A percentile compares a stretch with the other conserved stretches of the same genome.
phyloP scores from a whole-genome alignment of 2,329 filamentous ascomycete genomes.

The Pseudogymnoascus destructans region DNA sequence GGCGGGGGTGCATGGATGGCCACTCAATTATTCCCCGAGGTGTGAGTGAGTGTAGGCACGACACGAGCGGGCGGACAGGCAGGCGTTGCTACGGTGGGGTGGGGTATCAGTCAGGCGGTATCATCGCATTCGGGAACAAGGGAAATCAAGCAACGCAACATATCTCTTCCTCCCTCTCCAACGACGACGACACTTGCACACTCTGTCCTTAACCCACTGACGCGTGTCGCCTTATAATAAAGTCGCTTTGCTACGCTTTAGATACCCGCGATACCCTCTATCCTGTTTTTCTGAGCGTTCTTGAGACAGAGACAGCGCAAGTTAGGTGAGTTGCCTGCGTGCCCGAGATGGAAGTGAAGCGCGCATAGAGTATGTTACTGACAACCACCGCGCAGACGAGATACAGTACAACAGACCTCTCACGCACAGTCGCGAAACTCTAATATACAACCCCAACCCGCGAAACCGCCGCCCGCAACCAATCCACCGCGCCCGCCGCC shows the following conservation, averaged over 20 bases:
- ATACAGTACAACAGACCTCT: neutral
- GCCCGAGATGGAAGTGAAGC: neutral
- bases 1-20: neutral
- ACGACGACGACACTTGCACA: neutral
- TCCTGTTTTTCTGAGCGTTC: neutral
- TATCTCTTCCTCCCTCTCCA: neutral
- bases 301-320: neutral
- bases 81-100: neutral
- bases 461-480: neutral
- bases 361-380: neutral
- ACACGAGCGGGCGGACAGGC: neutral
- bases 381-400: neutral
- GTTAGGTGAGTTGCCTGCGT: neutral
- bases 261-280: neutral
- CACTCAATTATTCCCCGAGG: neutral
- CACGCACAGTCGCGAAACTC: neutral
- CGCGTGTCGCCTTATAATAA: neutral
- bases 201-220: neutral
- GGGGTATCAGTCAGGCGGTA: neutral
- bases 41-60: neutral
- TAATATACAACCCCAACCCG: neutral
- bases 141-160: neutral
- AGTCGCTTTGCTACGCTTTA: neutral
- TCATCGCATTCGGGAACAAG: neutral
- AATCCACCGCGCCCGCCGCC: slow-evolving; percentile 11